Conservation (phyloP, 75 land plant genomes). For the Selaginella tamariscina region DNA sequence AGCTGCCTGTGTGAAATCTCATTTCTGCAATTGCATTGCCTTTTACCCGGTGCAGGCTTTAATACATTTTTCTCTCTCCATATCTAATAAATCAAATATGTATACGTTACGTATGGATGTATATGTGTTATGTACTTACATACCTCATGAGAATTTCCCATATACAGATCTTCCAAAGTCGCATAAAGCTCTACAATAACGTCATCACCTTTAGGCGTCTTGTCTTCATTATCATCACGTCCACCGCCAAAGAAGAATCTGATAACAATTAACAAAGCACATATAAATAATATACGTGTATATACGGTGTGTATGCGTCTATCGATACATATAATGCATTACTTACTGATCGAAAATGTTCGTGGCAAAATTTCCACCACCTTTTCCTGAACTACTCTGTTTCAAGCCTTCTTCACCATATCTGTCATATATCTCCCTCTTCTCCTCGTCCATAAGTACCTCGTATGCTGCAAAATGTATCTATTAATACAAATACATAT, state of each 20-base stretch:
- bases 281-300: too few species aligned
- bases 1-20: conserved; percentile 87
- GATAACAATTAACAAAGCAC: too few species aligned
- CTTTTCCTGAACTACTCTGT: conserved; percentile 54
- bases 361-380: conserved; percentile 42
- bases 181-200: conserved; percentile 79
- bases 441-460: conserved; percentile 64
- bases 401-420: conserved; percentile 86
- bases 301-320: not conserved
- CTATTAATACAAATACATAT: not conserved
- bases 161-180: conserved; percentile 75
- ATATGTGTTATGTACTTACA: not conserved
- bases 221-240: conserved; percentile 64
- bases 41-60: conserved; percentile 88
- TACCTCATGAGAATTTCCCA: conserved; percentile 84
- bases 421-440: conserved; percentile 65
- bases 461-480: conserved; percentile 52
- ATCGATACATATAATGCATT: not conserved
- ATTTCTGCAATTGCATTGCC: conserved; percentile 86
- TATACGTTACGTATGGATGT: too few species aligned
- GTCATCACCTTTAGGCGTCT: conserved; percentile 73
- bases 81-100: conserved; percentile 27
- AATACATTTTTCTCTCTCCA: conserved; percentile 93
- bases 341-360: conserved; percentile 65
- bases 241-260: conserved; percentile 63